Evolutionary conservation across 108 stramenopile species (phyloP), one percentile per base, ranked within the genome.

Genomic region (Skeletonema marinoi): DNA sequence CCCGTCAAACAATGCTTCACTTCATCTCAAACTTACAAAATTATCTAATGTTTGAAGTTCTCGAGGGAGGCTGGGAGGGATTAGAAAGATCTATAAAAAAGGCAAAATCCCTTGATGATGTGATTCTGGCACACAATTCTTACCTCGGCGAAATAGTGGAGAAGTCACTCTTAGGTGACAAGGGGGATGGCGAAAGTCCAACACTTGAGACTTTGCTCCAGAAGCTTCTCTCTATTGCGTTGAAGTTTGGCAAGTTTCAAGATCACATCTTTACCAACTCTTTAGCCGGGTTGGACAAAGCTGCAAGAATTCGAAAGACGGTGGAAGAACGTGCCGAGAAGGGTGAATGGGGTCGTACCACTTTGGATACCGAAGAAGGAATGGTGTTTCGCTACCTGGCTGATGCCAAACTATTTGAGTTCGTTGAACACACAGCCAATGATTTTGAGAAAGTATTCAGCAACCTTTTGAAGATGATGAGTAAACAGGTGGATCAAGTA

Each of bases 21-120:
- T 95, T 99, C 66, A 84, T 93, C n/a, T 86, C 86, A 66, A 99
- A 98, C 86, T 82, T 99, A 42, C 94, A 95, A 85, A 96, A 86
- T 66, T 99, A 98, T 78, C 76, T 96, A 54, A 98, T 99, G 98
- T 98, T 99, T 76, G 98, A 98, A 81, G 98, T 99, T 19, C 75
- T 99, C 48, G 99, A 99, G 70, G 94, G 89, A 32, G 90, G 94
- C 14, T 99, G 98, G 98, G 84, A 90, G 21, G 71, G 66, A 64
- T 84, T 99, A 10, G 81, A 84, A 16, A 60, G 66, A n/a, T 84
- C 78, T 11, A 71, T 98, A 6, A 78, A 89, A n/a, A 74, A 74
- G 8, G 92, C 97, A 17, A 65, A 50, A 21, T 89, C 91, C 44
- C 83, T 99, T 66, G 98, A 98, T 76, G 93, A 95, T 71, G 80